Percentiles rank a stretch among this genome's conserved stretches.
phyloP scores from a whole-genome alignment of 2,329 filamentous ascomycete species.

The Fusarium floridanum region DNA sequence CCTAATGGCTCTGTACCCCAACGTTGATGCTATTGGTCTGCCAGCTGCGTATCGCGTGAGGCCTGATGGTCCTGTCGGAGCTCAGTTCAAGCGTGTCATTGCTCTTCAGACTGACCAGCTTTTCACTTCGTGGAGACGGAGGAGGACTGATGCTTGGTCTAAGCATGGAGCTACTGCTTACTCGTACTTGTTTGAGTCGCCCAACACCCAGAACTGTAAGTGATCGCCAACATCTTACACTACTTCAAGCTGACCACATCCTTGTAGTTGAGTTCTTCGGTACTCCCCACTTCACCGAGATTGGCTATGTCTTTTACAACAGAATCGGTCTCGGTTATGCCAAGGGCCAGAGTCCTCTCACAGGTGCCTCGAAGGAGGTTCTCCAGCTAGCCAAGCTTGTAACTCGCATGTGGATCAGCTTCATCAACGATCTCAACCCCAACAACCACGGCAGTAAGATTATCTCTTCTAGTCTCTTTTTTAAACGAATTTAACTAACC shows the following conservation, averaged over 20 bases:
- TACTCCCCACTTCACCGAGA: constrained; percentile 47
- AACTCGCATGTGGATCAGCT: constrained; percentile 54
- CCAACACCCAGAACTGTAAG: constrained; percentile 27
- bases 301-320: constrained; percentile 65
- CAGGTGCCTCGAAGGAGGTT: constrained; percentile 53
- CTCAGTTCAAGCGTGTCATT: constrained; percentile 65
- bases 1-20: constrained; percentile 37
- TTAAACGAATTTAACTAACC: neutral
- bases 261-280: constrained; percentile 34
- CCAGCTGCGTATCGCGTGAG: constrained; percentile 30
- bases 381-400: constrained; percentile 57
- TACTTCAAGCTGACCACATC: neutral
- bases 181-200: constrained; percentile 63
- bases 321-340: constrained; percentile 55
- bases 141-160: constrained; percentile 66
- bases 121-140: constrained; percentile 68
- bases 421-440: constrained; percentile 53
- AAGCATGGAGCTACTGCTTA: constrained; percentile 63
- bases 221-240: neutral
- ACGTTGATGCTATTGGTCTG: constrained; percentile 38
- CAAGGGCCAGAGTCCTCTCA: constrained; percentile 51
- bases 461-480: accelerated
- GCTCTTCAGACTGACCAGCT: constrained; percentile 65
- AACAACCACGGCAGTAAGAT: constrained; percentile 49
- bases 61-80: constrained; percentile 22